These are phyloP conservation scores for Fomitopsis pinicola DNA, from an alignment of 1,284 basidiomycete species.

Conservation along the genomic window DNA sequence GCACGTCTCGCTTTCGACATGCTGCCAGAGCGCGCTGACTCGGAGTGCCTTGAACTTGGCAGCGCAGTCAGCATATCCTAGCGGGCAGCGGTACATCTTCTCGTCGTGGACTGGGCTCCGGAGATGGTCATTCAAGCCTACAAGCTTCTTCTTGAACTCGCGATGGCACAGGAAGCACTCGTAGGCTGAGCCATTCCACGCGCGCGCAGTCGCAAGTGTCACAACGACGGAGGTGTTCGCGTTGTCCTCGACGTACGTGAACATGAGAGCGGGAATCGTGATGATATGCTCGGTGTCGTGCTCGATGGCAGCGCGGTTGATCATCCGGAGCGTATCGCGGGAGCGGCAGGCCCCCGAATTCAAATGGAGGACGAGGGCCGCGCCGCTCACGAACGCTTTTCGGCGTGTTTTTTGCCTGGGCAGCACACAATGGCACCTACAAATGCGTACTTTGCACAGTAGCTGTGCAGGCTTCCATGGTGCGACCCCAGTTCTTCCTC, in stretches of 20 bases:
- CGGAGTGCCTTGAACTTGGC: slow-evolving; percentile 19
- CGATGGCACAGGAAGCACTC: slow-evolving; percentile 33
- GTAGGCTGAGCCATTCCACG: slow-evolving; percentile 13
- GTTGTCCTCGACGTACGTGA: slow-evolving; percentile 12
- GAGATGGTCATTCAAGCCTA: slow-evolving; percentile 15
- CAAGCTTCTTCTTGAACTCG: slow-evolving; percentile 10
- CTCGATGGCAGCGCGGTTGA: slow-evolving; percentile 24
- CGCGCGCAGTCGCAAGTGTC: slow-evolving; percentile 26
- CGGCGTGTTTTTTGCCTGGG: slow-evolving; percentile 17
- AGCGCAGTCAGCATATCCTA: slow-evolving; percentile 15
- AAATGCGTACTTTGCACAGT: too few species aligned
- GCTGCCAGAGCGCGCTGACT: slow-evolving; percentile 29
- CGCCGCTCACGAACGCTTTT: slow-evolving; percentile 24
- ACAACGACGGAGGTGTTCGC: neutral
- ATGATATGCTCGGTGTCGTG: slow-evolving; percentile 26
- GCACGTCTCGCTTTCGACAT: slow-evolving; percentile 28
- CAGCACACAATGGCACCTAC: slow-evolving; percentile 14
- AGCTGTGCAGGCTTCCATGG: too few species aligned
- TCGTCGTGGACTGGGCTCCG: slow-evolving; percentile 22
- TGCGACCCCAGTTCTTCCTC: too few species aligned
- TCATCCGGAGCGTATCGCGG: slow-evolving; percentile 23
- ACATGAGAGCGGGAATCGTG: slow-evolving; percentile 26
- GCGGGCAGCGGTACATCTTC: slow-evolving; percentile 20
- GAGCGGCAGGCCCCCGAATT: slow-evolving; percentile 29
- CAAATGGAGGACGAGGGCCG: slow-evolving; percentile 29